Evolutionary conservation across 1,284 basidiomycete species (phyloP), one percentile per base, ranked within the genome.

Genomic region (Moniliophthora roreri): DNA sequence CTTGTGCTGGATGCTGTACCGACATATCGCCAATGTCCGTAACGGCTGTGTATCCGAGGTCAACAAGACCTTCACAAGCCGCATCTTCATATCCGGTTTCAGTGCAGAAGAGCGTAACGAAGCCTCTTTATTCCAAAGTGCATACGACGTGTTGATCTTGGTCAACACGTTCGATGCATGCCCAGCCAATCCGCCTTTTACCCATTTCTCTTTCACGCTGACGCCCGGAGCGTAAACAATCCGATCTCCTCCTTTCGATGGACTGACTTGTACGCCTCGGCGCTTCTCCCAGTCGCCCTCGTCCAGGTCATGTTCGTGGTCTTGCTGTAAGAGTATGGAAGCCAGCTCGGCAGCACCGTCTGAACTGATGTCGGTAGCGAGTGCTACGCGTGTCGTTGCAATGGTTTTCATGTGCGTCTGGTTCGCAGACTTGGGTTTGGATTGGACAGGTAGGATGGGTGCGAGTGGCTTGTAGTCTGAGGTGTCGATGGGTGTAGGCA

Each of bases 291-390:
- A 28, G 44, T 46, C 11, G 13, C 44, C 44, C 16, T 46, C 44
- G 16, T 46, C 44, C 28, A 32, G 11, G 24, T 32, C 44, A 8
- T 46, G 24, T 13, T 28, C 44, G 9, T 46, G 44, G 28, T 42
- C 21, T 23, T 42, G 41, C 18, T 42, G 41, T 23, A 46, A 24
- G 16, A 46, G 24, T 8, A 46, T 46, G 24, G 24, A 28, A 13
- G 44, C 44, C 16, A 46, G 28, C 16, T 46, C 44, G 21, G 44
- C 44, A 32, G 44, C 44, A 23, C 44, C 44, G 18, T 46, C 44
- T 8, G 44, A 32, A 2, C 24, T 28, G 44, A 46, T 46, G 18
- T 46, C 44, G 44, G 44, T 46, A 11, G 24, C 44, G 10, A 26
- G 44, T 10, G 44, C 44, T 8, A 46, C 44, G 6, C 44, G 44